phyloP scores from a whole-genome alignment of 345 rosid species.

The Euclidium syriacum region DNA sequence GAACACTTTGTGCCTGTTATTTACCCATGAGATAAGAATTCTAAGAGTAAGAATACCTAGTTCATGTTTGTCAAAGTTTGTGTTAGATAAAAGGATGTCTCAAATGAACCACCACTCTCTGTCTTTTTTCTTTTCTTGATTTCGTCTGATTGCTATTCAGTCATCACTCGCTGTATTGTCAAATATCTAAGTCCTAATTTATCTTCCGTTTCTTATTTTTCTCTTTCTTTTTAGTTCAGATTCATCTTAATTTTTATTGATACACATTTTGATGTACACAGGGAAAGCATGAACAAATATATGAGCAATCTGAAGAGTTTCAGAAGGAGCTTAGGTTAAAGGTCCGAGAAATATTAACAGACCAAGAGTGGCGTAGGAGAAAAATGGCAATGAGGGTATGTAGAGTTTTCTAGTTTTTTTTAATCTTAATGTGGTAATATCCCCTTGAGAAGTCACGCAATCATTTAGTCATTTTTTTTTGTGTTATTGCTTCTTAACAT shows the following conservation, averaged over 20 bases:
- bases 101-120: not conserved
- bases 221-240: not conserved
- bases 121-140: not conserved
- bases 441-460: not conserved
- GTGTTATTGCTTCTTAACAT: conserved; percentile 18
- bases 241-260: not conserved
- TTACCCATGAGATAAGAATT: not conserved
- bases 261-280: conserved; percentile 23
- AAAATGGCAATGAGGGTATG: conserved; percentile 98
- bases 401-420: conserved; percentile 18
- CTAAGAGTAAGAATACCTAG: not conserved
- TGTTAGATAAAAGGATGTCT: not conserved
- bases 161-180: not conserved
- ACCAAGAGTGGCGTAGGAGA: conserved; percentile 98
- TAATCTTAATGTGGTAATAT: not conserved
- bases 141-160: not conserved
- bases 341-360: conserved; percentile 84
- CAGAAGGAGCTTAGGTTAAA: conserved; percentile 75
- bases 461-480: not conserved
- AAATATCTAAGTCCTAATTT: not conserved
- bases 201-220: not conserved
- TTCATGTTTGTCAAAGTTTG: not conserved
- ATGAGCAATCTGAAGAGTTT: conserved; percentile 72
- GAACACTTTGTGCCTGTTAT: not conserved
- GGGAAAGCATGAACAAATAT: conserved; percentile 84